phyloP scores from a whole-genome alignment of 164 flowering plant genomes.

The Buxus sempervirens region DNA sequence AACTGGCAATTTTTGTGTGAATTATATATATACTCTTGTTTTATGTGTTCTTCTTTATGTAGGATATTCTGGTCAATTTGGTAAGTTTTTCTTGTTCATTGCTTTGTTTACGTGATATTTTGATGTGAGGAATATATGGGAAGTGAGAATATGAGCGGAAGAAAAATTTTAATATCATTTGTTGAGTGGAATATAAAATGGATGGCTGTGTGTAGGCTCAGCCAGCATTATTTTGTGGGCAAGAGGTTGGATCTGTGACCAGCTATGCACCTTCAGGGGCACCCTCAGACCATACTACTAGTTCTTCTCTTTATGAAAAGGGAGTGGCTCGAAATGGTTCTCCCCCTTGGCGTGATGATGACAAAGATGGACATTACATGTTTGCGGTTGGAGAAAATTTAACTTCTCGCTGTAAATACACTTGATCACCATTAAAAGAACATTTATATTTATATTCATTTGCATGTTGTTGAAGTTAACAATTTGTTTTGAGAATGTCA shows the following conservation, averaged over 20 bases:
- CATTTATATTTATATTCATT: background rate
- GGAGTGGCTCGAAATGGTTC: slow-evolving; percentile 84
- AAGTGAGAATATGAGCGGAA: slow-evolving; percentile 9
- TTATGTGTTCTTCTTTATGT: background rate
- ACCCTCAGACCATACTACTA: slow-evolving; percentile 48
- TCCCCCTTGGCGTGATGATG: slow-evolving; percentile 95
- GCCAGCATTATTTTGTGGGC: slow-evolving; percentile 80
- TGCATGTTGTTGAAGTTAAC: background rate
- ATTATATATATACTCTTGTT: background rate
- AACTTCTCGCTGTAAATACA: slow-evolving; percentile 98
- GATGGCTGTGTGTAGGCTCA: slow-evolving; percentile 98
- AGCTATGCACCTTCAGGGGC: slow-evolving; percentile 64
- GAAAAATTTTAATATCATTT: slow-evolving; percentile 15
- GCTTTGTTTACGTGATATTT: background rate
- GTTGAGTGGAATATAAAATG: slow-evolving; percentile 53
- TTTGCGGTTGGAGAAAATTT: slow-evolving; percentile 98
- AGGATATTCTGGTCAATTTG: background rate
- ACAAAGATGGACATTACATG: slow-evolving; percentile 99
- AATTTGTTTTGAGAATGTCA: too few species aligned
- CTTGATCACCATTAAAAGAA: slow-evolving; percentile 41
- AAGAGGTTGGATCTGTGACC: slow-evolving; percentile 71
- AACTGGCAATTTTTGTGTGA: background rate
- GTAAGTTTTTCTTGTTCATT: background rate
- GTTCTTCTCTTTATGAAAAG: slow-evolving; percentile 49
- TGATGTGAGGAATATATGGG: slow-evolving; percentile 6